Conservation (phyloP, 164 flowering plant genomes). For the Dillenia suffruticosa region DNA sequence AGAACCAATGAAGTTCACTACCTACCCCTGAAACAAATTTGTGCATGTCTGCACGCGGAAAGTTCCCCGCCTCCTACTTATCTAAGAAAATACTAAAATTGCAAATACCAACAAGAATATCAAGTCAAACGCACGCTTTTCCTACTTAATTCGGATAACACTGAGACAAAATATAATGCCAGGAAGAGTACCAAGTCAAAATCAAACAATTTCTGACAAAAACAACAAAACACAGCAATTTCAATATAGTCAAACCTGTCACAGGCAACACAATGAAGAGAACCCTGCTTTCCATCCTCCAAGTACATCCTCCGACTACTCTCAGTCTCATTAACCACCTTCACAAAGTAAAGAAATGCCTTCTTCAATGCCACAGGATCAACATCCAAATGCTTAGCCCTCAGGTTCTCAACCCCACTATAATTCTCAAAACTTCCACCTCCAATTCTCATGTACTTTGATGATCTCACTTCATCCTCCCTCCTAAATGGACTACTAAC, state of each 20-base stretch:
- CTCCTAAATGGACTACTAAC: constrained; percentile 32
- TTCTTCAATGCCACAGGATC: constrained; percentile 56
- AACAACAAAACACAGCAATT: constrained; percentile 2
- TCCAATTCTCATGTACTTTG: constrained; percentile 45
- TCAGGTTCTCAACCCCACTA: constrained; percentile 12
- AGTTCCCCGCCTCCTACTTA: too few species aligned
- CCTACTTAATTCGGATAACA: too few species aligned
- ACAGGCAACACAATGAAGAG: constrained; percentile 73
- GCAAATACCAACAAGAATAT: too few species aligned
- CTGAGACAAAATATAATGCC: too few species aligned
- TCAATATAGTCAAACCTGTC: constrained; percentile 60
- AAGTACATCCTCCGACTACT: constrained; percentile 50
- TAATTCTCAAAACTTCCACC: constrained; percentile 14
- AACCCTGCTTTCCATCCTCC: constrained; percentile 77
- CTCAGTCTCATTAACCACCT: constrained; percentile 55
- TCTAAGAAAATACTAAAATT: too few species aligned
- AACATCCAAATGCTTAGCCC: constrained; percentile 36
- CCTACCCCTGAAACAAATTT: too few species aligned
- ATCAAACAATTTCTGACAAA: neutral
- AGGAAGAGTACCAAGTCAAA: neutral
- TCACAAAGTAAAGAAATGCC: constrained; percentile 53
- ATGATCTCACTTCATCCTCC: constrained; percentile 38
- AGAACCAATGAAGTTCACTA: too few species aligned
- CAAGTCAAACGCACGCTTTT: too few species aligned
- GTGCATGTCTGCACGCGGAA: too few species aligned